Base-by-base conservation (phyloP, 305 asterid species). In the Fraxinus paxiana region DNA sequence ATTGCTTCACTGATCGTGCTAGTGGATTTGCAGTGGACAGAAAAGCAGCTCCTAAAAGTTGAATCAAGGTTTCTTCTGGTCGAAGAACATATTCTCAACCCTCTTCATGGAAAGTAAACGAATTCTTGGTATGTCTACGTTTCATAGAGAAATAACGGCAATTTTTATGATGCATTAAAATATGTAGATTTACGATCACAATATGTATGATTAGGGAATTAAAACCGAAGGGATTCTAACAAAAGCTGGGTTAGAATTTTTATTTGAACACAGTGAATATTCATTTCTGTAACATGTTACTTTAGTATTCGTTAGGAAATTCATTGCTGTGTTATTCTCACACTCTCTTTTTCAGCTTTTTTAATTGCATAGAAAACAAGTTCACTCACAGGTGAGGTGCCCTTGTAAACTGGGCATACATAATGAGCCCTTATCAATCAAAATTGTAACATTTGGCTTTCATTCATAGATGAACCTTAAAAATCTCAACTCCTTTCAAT, bases 1-100 rank as follows among this genome's bases (percentile, higher is more conserved):
- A 94, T 94, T 75, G 95, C 99, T 34, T 97, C 97, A 86, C 92
- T 94, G 75, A 91, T 84, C 86, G 81, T 83, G 91, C 97, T 92
- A 28, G 86, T 92, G 78, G 98, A 94, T 85, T 83, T 91, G 84
- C 96, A 92, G 83, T 63, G 78, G 81, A 80, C 93, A 7, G 51
- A 26, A 94, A 92, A 90, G 84, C 93, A 63, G 80, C 82, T 76
- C 82, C 95, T 3, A 90, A 92, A 77, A 90, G 84, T 79, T 63
- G 82, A 72, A 82, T 86, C n/a, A 90, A 89, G 87, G 93, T 85
- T 79, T 87, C 97, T 51, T 89, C 87, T 74, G 97, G 93, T 76
- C 87, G 88, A 85, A 89, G 77, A 87, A 76, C 95, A 46, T 86
- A 88, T 83, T 90, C 97, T 22, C 92, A 91, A 85, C 70, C 79